Base-by-base conservation (phyloP, 768 basidiomycete genomes). In the Leccinum obscurum region DNA sequence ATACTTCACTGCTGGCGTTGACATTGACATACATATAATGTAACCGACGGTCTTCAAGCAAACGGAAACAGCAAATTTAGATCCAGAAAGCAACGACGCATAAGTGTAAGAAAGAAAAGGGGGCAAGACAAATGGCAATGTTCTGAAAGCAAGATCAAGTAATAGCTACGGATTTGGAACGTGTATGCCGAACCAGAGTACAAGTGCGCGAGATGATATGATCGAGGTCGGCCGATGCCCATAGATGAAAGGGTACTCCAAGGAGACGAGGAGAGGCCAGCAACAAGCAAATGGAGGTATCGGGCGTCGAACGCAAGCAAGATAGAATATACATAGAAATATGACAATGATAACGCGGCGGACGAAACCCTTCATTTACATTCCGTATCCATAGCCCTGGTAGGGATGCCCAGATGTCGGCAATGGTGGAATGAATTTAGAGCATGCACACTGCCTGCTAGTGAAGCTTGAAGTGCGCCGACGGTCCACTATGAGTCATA, bases 361-460 rank as follows among this genome's bases (percentile, higher is more conserved):
- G 55, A 35, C 41, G 17, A 51, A 37, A 41, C 39, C 49, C 59
- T 34, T 53, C 34, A 54, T 76, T 86, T 82, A 92, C 89, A 92
- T 90, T 70, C 88, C 86, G 68, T 93, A 93, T 60, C 86, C 87
- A 68, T 88, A 93, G 64, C 79, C 77, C 77, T 89, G 88, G 79
- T 93, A 93, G 35, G 88, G 89, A 75, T 92, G 50, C 62, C 61
- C 61, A 63, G 62, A 11, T 49, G 17, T 39, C 35, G 35, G 55
- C 56, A 56, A 30, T 35, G 26, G 24, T 4, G 17, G 52, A 54
- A 61, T 52, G 58, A 51, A 34, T 14, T 39, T 41, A 41, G 39
- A 62, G 53, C 61, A 52, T 11, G 57, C 52, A 14, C 34, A 20
- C 11, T 57, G 50, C 56, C 48, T 52, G 17, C 4, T 48, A 37